Evolutionary conservation across 768 basidiomycete species (phyloP).

Genomic region (Gloeophyllum trabeum): DNA sequence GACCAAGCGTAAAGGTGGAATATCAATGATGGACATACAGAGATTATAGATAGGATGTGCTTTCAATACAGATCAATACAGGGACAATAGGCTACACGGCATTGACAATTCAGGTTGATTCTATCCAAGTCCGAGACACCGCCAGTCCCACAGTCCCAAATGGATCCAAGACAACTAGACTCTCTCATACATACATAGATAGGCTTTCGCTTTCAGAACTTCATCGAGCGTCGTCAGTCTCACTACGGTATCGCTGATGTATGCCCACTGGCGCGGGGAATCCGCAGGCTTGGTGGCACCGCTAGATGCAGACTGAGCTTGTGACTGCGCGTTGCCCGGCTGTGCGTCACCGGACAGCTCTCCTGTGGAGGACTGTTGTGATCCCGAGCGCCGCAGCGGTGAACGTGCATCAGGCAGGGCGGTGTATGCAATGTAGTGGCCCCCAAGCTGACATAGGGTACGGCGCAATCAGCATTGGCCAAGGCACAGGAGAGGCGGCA

Average conservation of each 20-base stretch:
- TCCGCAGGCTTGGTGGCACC: too few species aligned
- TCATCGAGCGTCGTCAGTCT: conserved; percentile 74
- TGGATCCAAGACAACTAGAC: too few species aligned
- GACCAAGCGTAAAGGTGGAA: too few species aligned
- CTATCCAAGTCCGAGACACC: too few species aligned
- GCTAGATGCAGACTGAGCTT: neutral
- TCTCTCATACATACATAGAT: conserved; percentile 88
- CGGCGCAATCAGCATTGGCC: neutral
- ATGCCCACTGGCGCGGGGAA: conserved; percentile 66
- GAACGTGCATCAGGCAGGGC: conserved; percentile 36
- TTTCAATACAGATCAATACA: too few species aligned
- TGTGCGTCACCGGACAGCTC: neutral
- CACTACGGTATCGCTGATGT: conserved; percentile 86
- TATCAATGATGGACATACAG: too few species aligned
- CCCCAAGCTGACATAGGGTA: conserved; percentile 52
- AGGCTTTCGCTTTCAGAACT: conserved; percentile 85
- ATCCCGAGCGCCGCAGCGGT: too few species aligned
- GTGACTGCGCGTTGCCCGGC: neutral
- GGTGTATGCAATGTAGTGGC: conserved; percentile 83
- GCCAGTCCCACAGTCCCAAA: too few species aligned
- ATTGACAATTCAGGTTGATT: too few species aligned
- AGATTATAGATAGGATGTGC: too few species aligned
- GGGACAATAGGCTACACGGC: too few species aligned
- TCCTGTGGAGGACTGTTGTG: too few species aligned
- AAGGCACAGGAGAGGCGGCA: neutral